Conservation (phyloP, 2,329 filamentous ascomycete species). For the Zasmidium cellare region DNA sequence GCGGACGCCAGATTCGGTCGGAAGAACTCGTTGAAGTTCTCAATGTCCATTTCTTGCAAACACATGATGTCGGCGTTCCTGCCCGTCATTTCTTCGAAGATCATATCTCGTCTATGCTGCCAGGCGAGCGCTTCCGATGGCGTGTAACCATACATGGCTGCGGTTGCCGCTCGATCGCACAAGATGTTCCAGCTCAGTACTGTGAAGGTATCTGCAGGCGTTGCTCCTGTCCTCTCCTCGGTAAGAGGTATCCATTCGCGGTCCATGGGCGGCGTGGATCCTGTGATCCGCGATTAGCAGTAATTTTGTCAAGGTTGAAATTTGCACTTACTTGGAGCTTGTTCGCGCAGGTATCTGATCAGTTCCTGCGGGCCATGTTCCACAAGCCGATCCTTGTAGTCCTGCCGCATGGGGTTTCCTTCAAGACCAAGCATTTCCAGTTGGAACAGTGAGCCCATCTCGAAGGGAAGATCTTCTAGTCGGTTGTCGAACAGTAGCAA, state of each 20-base stretch:
- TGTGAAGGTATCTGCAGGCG: conserved; percentile 66
- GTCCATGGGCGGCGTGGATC: conserved; percentile 72
- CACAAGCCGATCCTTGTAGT: conserved; percentile 77
- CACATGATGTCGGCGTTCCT: conserved; percentile 87
- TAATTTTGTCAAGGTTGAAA: too few relatives aligned
- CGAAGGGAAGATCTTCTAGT: conserved; percentile 76
- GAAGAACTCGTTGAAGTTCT: conserved; percentile 90
- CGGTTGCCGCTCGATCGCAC: conserved; percentile 88
- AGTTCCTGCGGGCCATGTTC: conserved; percentile 85
- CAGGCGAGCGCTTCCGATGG: conserved; percentile 78
- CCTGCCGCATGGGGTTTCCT: conserved; percentile 76
- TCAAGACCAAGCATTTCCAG: conserved; percentile 89
- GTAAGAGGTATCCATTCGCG: conserved; percentile 76
- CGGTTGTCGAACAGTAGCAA: conserved; percentile 89
- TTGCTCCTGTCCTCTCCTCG: conserved; percentile 41
- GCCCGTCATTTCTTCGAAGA: conserved; percentile 77
- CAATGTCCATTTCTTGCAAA: conserved; percentile 88
- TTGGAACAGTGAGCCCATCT: conserved; percentile 85
- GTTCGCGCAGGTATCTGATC: conserved; percentile 79
- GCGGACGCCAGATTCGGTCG: conserved; percentile 79
- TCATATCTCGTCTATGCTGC: conserved; percentile 81
- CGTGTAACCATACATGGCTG: conserved; percentile 84
- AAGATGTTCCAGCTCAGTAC: conserved; percentile 94
- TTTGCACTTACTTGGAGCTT: conserved; percentile 70
- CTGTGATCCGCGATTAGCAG: conserved; percentile 45